Conservation (phyloP, 305 asterid species). For the Salvia sclarea region DNA sequence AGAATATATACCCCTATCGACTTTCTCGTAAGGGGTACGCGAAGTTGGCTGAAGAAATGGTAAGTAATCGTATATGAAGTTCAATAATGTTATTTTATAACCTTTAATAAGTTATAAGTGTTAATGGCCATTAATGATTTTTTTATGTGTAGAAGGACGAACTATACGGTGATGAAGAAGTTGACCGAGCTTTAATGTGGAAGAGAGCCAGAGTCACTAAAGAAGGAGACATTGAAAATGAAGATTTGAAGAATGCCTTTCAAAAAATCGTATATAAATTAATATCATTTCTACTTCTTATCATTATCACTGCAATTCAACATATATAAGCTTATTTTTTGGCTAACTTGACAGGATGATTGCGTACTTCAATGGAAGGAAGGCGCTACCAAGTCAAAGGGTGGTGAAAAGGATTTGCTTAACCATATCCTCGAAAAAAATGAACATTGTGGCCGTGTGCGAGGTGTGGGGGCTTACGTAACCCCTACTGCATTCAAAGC, state of each 20-base stretch:
- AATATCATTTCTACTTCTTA: not conserved
- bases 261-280: not conserved
- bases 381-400: not conserved
- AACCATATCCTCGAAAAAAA: not conserved
- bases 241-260: not conserved
- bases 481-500: not conserved
- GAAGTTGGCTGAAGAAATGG: no score
- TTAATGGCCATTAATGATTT: no score
- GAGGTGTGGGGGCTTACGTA: not conserved
- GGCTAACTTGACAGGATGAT: not conserved
- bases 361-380: not conserved
- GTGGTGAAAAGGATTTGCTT: not conserved
- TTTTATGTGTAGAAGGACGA: not conserved
- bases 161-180: not conserved
- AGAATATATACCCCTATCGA: no score
- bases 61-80: no score
- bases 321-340: not conserved
- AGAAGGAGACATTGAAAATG: not conserved
- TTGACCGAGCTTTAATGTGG: constrained; percentile 6
- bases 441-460: not conserved
- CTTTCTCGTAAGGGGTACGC: no score
- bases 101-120: no score
- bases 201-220: not conserved
- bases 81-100: no score
- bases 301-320: not conserved